Percentiles rank a stretch among this genome's conserved stretches.
Conservation (phyloP, 2,329 filamentous ascomycete species). For the Ampelomyces quisqualis region DNA sequence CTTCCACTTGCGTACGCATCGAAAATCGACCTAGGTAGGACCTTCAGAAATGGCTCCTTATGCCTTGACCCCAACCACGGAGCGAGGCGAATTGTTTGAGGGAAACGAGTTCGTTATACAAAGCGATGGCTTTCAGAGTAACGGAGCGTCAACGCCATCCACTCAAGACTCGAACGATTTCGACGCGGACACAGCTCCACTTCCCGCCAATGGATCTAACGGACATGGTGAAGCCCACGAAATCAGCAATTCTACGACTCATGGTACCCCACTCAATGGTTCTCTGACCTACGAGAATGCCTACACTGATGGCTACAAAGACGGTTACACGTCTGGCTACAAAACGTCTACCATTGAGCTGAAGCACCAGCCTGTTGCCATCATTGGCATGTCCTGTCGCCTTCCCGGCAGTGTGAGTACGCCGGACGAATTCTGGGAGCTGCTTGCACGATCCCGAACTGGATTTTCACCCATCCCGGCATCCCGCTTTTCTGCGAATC, state of each 20-base stretch:
- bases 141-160: background rate
- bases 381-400: slow-evolving; percentile 43
- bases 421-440: slow-evolving; percentile 32
- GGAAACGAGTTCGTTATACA: background rate
- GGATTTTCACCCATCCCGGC: slow-evolving; percentile 41
- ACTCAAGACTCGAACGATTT: background rate
- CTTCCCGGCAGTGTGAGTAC: slow-evolving; percentile 26
- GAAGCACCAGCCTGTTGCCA: slow-evolving; percentile 34
- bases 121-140: background rate
- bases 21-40: background rate
- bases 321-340: slow-evolving; percentile 10
- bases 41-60: slow-evolving; percentile 17
- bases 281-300: slow-evolving; percentile 12
- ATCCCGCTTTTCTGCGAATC: slow-evolving; percentile 41
- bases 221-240: background rate
- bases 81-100: slow-evolving; percentile 9
- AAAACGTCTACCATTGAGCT: slow-evolving; percentile 15
- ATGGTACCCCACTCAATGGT: background rate
- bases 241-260: background rate
- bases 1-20: background rate
- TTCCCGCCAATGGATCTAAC: background rate
- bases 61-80: slow-evolving; percentile 18
- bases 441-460: slow-evolving; percentile 27
- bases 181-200: no score
- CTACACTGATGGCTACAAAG: slow-evolving; percentile 21